Conservation (phyloP, 257 asterid species). For the Solanum phureja region DNA sequence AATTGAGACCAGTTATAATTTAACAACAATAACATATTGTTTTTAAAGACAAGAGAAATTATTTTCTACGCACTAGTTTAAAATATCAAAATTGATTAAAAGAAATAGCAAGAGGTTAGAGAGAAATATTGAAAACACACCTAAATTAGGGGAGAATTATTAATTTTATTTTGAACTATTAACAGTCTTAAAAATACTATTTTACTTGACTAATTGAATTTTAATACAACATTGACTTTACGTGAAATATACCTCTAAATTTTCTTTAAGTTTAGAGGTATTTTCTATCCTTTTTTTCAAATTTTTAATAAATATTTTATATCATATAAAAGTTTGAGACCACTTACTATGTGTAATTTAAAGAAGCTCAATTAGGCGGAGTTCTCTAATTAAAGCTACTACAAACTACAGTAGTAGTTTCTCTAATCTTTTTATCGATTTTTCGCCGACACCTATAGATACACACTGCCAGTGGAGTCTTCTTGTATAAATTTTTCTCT, state of each 20-base stretch:
- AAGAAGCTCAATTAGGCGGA: not conserved
- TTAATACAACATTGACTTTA: too few species aligned
- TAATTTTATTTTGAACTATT: too few species aligned
- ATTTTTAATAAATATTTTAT: rapidly evolving
- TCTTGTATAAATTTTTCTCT: not conserved
- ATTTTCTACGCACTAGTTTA: not conserved
- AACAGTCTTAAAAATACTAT: rapidly evolving
- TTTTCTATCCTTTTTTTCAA: too few species aligned
- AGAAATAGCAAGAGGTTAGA: not conserved
- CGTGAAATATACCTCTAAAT: too few species aligned
- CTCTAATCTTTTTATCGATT: not conserved
- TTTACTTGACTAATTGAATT: not conserved
- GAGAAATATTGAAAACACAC: rapidly evolving
- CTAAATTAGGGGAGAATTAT: rapidly evolving
- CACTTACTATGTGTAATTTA: not conserved
- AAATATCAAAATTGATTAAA: too few species aligned
- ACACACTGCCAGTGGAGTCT: not conserved
- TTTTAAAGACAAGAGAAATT: not conserved
- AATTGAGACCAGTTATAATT: not conserved
- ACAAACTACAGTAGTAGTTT: not conserved
- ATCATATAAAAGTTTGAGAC: too few species aligned
- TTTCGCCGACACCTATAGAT: slow-evolving; percentile 40
- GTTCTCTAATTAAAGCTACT: not conserved
- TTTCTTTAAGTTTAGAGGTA: too few species aligned
- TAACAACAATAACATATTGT: too few species aligned